Percentiles rank a stretch among this genome's conserved stretches.
These are phyloP conservation scores for Sporothrix variecibatus DNA, from an alignment of 2,329 filamentous ascomycete species.

Conservation along the genomic window DNA sequence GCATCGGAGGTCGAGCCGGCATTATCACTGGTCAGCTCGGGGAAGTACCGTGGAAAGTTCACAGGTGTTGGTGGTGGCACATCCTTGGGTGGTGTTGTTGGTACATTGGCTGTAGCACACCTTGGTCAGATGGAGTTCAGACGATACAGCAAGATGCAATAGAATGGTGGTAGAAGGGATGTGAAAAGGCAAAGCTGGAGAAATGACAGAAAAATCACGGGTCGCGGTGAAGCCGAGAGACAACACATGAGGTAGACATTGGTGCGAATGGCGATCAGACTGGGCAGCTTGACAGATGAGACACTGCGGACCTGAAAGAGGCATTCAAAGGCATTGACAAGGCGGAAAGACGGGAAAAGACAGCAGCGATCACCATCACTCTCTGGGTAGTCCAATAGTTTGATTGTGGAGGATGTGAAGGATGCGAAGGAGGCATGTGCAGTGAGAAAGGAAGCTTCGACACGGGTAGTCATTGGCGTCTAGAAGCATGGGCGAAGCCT, in stretches of 20 bases:
- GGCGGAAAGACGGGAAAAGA: not conserved
- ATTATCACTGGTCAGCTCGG: conserved; percentile 33
- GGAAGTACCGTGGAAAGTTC: conserved; percentile 50
- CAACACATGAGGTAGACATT: conserved; percentile 16
- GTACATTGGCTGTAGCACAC: conserved; percentile 29
- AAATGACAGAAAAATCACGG: conserved; percentile 18
- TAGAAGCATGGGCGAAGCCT: conserved; percentile 19
- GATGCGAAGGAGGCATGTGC: not conserved
- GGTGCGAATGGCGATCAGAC: conserved; percentile 24
- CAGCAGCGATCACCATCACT: not conserved
- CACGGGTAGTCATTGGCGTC: not conserved
- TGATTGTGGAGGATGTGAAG: not conserved
- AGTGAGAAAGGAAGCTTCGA: conserved; percentile 2
- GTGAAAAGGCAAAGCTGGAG: not conserved
- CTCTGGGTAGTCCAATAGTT: not conserved
- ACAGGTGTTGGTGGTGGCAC: conserved; percentile 60
- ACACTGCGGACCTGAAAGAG: not conserved
- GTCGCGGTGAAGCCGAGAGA: not conserved
- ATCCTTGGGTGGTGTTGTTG: conserved; percentile 46
- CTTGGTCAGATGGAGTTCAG: conserved; percentile 19
- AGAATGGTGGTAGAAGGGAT: not conserved
- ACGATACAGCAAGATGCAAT: not conserved
- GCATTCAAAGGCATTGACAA: not conserved
- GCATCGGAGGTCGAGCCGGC: not conserved
- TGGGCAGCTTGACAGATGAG: conserved; percentile 3